Conservation (phyloP, 78 protist genomes). For the Dictyostelium citrinum region DNA sequence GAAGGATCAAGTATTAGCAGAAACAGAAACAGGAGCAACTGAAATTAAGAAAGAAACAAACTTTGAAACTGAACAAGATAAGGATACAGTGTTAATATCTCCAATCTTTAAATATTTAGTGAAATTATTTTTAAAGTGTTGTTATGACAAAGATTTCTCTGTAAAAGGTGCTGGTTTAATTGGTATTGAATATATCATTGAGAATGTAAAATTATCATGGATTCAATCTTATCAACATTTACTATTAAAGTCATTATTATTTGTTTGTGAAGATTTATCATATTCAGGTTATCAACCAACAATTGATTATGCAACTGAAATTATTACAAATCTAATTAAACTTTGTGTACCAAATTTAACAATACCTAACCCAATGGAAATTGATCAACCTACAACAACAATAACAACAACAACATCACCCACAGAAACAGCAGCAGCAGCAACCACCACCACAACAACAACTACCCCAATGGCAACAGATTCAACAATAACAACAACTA, state of each 20-base stretch:
- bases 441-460: background rate
- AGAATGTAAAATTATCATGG: constrained; percentile 53
- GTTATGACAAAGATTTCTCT: constrained; percentile 4
- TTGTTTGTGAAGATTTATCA: constrained; percentile 71
- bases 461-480: background rate
- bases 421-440: background rate
- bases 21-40: background rate
- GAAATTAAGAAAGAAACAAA: background rate
- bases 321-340: constrained; percentile 23
- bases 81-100: background rate
- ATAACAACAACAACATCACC: background rate
- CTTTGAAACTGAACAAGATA: background rate
- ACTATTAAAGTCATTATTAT: constrained; percentile 78
- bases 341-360: constrained; percentile 44
- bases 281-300: constrained; percentile 49
- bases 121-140: background rate
- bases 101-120: constrained; percentile 35
- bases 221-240: constrained; percentile 14
- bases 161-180: constrained; percentile 21
- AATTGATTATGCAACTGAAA: constrained; percentile 50
- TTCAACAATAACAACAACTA: background rate
- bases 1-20: background rate
- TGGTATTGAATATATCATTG: constrained; percentile 57
- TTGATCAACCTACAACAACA: background rate
- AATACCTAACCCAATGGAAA: constrained; percentile 6